Evolutionary conservation across 768 basidiomycete species (phyloP), one percentile per base, ranked within the genome.

Genomic region (Mycena galopus): DNA sequence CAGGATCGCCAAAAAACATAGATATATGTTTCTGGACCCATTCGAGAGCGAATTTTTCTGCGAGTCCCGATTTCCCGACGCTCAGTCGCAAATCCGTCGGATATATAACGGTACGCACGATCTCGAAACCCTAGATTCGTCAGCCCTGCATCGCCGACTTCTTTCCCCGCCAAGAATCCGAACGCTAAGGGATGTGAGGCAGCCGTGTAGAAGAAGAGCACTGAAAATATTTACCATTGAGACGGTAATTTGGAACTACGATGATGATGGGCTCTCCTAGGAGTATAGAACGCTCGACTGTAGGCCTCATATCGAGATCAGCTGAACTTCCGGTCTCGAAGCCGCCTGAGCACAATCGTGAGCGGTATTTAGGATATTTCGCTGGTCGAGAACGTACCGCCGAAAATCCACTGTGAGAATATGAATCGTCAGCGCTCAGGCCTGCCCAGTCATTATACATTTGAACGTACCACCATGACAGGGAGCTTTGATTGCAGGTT

Each of bases 21-120:
- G 73, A 75, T 59, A 91, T 89, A 75, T 91, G 85, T 64, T 87
- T 83, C 65, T 90, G 86, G 1, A 90, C 83, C 90, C 90, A 92
- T 73, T 85, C 78, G 4, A 92, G 77, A 16, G 42, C 42, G 19
- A 44, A 44, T 17, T 17, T 44, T 44, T 44, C 42, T 44, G 42
- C 12, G 5, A 11, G 42, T 39, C 10, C 42, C 2, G 16, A 37
- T 37, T 11, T 9, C 35, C 35, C 2, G 35, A 37, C 35, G 16
- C 35, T 37, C 35, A 37, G 35, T 16, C 16, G 16, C 35, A 37
- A 37, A 16, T 16, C 16, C 16, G 35, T 2, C 11, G 35, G 16
- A 37, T 37, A 37, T 11, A 37, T 21, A 17, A 17, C 14, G 8
- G 2, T 23, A 33, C 69, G 16, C 14, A 65, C 69, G 69, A 29